Percentiles rank a stretch among this genome's conserved stretches.
Conservation (phyloP, 495 filamentous ascomycete genomes). For the Penicillium alfredii region DNA sequence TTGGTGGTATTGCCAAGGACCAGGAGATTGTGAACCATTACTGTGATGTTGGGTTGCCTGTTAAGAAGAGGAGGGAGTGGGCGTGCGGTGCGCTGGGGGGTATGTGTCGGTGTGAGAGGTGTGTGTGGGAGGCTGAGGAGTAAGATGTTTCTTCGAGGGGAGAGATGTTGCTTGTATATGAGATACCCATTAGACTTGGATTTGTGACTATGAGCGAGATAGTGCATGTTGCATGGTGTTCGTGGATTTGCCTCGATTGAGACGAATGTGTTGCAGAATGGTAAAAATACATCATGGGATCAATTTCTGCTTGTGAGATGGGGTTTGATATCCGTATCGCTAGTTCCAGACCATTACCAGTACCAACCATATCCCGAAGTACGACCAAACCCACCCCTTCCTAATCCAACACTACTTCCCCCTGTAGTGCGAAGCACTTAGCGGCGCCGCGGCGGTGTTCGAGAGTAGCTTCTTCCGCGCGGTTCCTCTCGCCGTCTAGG, state of each 20-base stretch:
- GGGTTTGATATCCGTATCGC: no score
- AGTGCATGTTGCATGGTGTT: constrained; percentile 7
- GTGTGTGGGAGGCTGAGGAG: constrained; percentile 51
- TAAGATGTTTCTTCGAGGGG: no score
- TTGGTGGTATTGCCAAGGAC: constrained; percentile 61
- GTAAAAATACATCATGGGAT: no score
- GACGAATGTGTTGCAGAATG: no score
- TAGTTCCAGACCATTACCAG: no score
- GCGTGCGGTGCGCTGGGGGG: constrained; percentile 79
- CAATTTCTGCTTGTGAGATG: no score
- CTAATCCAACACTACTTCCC: no score
- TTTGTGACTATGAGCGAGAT: background rate
- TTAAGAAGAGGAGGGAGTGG: constrained; percentile 82
- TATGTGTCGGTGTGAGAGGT: constrained; percentile 75
- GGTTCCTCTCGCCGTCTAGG: constrained; percentile 15
- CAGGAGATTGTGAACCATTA: constrained; percentile 91
- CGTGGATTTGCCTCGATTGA: constrained; percentile 2
- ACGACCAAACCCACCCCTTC: no score
- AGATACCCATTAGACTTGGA: constrained; percentile 7
- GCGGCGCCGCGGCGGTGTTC: constrained; percentile 28
- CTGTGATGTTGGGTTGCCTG: constrained; percentile 75
- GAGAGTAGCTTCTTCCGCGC: constrained; percentile 23
- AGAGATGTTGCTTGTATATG: no score
- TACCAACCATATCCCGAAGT: no score
- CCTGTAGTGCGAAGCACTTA: no score